Evolutionary conservation across 768 basidiomycete species (phyloP), one percentile per base, ranked within the genome.

Genomic region (Russula sp.): DNA sequence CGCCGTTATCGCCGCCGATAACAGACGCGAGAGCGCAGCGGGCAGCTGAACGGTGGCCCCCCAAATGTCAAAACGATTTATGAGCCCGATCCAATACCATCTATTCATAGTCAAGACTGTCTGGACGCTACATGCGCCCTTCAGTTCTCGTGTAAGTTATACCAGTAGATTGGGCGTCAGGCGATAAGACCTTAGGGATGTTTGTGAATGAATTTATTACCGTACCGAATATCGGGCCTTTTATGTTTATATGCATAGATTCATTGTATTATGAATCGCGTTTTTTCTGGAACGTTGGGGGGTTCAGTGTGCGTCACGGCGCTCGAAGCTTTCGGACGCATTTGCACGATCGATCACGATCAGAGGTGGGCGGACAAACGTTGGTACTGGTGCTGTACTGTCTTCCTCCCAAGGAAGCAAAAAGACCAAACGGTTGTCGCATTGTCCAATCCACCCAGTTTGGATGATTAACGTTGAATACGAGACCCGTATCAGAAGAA

Each of bases 1-100:
- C 48, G 79, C 80, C 59, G 72, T 81, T 50, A 71, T 71, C 51
- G 72, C 81, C 9, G 81, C 80, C 66, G 77, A 78, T 69, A 77
- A 77, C 61, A 81, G 79, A 68, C 76, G 80, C 54, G 75, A 78
- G 62, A 66, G 70, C 18, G 71, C 75, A 16, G 63, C 54, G 46
- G 58, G 40, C 40, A 60, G 61, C 49, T 68, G 55, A 67, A 51
- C 26, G 13, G 54, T 38, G 18, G 32, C 22, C 34, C 24, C 24
- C 3, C 30, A 30, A 24, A 30, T 32, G 48, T 36, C 54, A 57
- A 51, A 58, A 6, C 26, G 24, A 36, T 32, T 22, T 59, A 49
- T 32, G 46, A 18, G 42, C 28, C 26, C 28, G 36, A 34, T 48
- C 40, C n/a, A 38, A 54, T 55, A 30, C 30, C 16, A 61, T 24